Percentiles rank a stretch among this genome's conserved stretches.
Conservation (phyloP, 169 alveolate species). For the Miamiensis avidus region DNA sequence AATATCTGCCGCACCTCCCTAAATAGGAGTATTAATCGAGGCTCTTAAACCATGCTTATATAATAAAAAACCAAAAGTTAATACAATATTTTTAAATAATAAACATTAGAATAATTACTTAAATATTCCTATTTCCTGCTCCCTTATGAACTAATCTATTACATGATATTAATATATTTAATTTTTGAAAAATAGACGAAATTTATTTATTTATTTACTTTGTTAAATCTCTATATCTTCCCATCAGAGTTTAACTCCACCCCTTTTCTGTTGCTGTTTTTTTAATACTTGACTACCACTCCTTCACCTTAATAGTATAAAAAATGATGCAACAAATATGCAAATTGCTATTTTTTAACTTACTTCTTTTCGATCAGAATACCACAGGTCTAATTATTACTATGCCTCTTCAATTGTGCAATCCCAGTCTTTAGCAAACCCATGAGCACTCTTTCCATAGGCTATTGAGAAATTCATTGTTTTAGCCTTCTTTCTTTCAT, state of each 20-base stretch:
- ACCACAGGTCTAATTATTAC: constrained; percentile 67
- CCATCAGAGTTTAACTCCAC: constrained; percentile 69
- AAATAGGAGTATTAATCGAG: constrained; percentile 82
- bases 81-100: too few relatives aligned
- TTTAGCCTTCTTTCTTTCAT: constrained; percentile 81
- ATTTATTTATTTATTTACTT: constrained; percentile 27
- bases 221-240: constrained; percentile 70
- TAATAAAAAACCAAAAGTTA: not conserved
- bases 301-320: constrained; percentile 14
- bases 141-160: too few relatives aligned
- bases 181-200: not conserved
- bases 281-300: constrained; percentile 62
- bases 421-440: constrained; percentile 81
- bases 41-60: constrained; percentile 66
- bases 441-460: constrained; percentile 81
- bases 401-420: constrained; percentile 69
- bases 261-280: constrained; percentile 53
- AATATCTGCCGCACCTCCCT: constrained; percentile 90
- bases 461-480: constrained; percentile 86
- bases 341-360: too few relatives aligned
- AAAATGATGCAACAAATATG: not conserved
- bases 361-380: constrained; percentile 77
- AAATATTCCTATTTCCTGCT: too few relatives aligned
- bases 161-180: too few relatives aligned
- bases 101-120: too few relatives aligned